Base-by-base conservation (phyloP, 2,329 filamentous ascomycete species). In the Ophiostoma quercus region DNA sequence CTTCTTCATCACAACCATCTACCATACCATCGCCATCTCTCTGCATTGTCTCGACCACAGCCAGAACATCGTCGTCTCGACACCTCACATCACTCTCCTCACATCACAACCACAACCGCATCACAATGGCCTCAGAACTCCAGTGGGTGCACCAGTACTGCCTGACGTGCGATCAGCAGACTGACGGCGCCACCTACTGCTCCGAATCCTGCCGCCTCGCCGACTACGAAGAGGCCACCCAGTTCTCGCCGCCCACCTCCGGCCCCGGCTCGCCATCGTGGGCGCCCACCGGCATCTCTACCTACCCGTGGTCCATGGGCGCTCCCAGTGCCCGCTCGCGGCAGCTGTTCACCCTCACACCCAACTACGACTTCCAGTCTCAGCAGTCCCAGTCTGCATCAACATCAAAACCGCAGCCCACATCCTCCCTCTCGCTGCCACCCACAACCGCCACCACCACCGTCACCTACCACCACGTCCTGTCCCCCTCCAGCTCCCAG, bases 91-190 rank as follows among this genome's bases (percentile, higher is more conserved):
- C 25, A 29, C 25, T 29, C 65, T 19, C 25, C 39, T 63, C 16
- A 41, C 62, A 37, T 22, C 9, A 47, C 51, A 43, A 65, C 16
- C 60, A 63, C 60, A 57, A 9, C 37, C 67, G 3, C 32, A 12
- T 69, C 70, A 68, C 72, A 77, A 81, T 77, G 74, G 87, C 86
- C 83, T 82, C 84, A 78, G 84, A 87, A 74, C 80, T 83, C 77
- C 66, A 74, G 43, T 97, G 94, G 92, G 91, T 91, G 76, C 92
- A 91, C 79, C 90, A 96, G 80, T 97, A 92, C 86, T 97, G 94
- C 85, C 88, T 97, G 76, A 89, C 91, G 82, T 97, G 94, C 84
- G 94, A 97, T 82, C 90, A 90, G 82, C 92, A 96, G 81, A 93
- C 91, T 72, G 87, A 91, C 74, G 88, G 88, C 70, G 89, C 89